Base-by-base conservation (phyloP, 441 rosid species). In the Pelargonium myrrhifolium region DNA sequence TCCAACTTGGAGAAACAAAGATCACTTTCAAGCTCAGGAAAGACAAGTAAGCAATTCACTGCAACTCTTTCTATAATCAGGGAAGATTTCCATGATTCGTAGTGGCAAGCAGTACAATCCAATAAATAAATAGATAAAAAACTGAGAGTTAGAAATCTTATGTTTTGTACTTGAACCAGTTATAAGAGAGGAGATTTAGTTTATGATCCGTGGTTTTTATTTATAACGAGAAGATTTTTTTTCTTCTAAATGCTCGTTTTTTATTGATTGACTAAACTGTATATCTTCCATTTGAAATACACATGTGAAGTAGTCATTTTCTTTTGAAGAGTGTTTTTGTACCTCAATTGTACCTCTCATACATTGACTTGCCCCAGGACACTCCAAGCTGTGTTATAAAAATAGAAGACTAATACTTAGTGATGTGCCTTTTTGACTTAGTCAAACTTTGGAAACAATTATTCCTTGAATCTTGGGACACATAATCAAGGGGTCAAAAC, bases 11-110 rank as follows among this genome's bases (percentile, higher is more conserved):
- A 9, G 86, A 93, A 65, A 82, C 89, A 64, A 85, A 96, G 72
- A 84, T 89, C 9, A 89, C 82, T 12, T 92, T 85, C 85, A 84
- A 83, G 83, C 94, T 89, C 42, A 75, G 89, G 72, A 86, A 92
- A 76, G 94, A 92, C 86, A 92, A 82, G 98, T 87, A 80, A 61
- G 62, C 64, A 14, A 18, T 9, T 64, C 68, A 49, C 28, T 58
- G 39, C 43, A 22, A 6, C 24, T 64, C 4, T 11, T 64, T 20
- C 64, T 60, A 18, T 56, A 18, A 21, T 56, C 9, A 56, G 17
- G 7, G 4, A 60, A 22, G 35, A 11, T 24, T 60, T 60, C 39
- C 35, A 60, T 60, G 35, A 28, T 20, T 17, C 20, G 9, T 9
- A 24, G 12, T 20, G 24, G 31, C 7, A 21, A 20, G 11, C 20